Evolutionary conservation across 768 basidiomycete species (phyloP).

Genomic region (Xerocomellus chrysenteron): DNA sequence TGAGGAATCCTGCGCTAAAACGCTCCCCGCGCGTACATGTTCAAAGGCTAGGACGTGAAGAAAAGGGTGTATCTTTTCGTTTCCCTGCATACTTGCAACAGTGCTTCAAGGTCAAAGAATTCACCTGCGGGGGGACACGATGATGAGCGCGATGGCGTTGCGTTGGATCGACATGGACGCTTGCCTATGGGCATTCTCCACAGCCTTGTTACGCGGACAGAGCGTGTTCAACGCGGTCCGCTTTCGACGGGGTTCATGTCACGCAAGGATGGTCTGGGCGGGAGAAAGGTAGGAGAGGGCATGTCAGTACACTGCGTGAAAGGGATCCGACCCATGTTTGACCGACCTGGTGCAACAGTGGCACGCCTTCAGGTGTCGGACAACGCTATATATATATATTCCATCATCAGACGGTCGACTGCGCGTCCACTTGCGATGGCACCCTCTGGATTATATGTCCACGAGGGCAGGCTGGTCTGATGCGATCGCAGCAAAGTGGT

Average conservation of each 20-base stretch:
- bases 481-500: constrained; percentile 69
- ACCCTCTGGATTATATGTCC: background rate
- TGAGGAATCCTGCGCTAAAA: background rate
- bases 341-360: constrained; percentile 56
- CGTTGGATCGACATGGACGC: constrained; percentile 5
- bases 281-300: background rate
- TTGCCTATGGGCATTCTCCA: constrained; percentile 76
- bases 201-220: constrained; percentile 33
- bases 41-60: constrained; percentile 73
- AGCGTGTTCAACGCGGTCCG: background rate
- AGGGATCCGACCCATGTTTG: background rate
- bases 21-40: constrained; percentile 47
- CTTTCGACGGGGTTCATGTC: background rate
- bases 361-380: constrained; percentile 46
- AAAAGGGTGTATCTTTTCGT: constrained; percentile 69
- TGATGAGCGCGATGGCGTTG: background rate
- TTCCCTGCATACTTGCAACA: constrained; percentile 55
- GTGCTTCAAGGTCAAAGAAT: constrained; percentile 68
- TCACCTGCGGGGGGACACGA: constrained; percentile 44
- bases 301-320: background rate
- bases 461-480: constrained; percentile 62
- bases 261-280: constrained; percentile 58
- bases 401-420: background rate
- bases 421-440: background rate
- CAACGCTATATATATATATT: constrained; percentile 41